Evolutionary conservation across 441 rosid species (phyloP), one percentile per base, ranked within the genome.

Genomic region (Gossypium aridum): DNA sequence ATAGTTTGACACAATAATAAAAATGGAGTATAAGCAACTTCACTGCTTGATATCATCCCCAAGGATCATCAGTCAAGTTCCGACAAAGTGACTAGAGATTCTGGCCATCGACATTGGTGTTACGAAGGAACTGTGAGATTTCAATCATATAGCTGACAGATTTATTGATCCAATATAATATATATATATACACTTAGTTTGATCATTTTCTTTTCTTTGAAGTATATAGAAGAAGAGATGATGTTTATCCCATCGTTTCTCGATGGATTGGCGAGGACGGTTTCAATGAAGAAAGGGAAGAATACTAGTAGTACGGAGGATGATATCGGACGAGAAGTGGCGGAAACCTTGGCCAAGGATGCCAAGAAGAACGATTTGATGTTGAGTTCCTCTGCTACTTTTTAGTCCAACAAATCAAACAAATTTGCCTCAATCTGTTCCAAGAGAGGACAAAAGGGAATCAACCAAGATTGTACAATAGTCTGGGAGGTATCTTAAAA

Each of bases 371-470:
- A 87, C 0, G 92, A 83, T 64, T 72, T 84, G 80, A 81, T 91
- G 80, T 39, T 84, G 61, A 86, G 87, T 56, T 84, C 97, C n/a
- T 85, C 91, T 0, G 97, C 96, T n/a, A 77, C 77, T 75, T 84
- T 91, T 10, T 83, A 77, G 77, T 86, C 90, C n/a, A 81, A 78
- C 57, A 84, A 65, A 28, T 87, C 93, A 0, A 76, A 79, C 59
- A 83, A 87, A 73, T 75, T 87, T 37, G 89, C 91, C 61, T 89
- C 97, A 3, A 81, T 86, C 47, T 94, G 83, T 85, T 86, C 98
- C 47, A 89, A 84, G 79, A 82, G 89, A 85, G 98, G 99, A 8
- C 85, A 81, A 71, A 95, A 95, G 78, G 98, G 97, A 55, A 83
- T 83, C 22, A 95, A 91, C 75, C 98, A 95, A 80, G 98, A 95